Base-by-base conservation (phyloP, 2,329 filamentous ascomycete genomes). In the Colletotrichum sp. region DNA sequence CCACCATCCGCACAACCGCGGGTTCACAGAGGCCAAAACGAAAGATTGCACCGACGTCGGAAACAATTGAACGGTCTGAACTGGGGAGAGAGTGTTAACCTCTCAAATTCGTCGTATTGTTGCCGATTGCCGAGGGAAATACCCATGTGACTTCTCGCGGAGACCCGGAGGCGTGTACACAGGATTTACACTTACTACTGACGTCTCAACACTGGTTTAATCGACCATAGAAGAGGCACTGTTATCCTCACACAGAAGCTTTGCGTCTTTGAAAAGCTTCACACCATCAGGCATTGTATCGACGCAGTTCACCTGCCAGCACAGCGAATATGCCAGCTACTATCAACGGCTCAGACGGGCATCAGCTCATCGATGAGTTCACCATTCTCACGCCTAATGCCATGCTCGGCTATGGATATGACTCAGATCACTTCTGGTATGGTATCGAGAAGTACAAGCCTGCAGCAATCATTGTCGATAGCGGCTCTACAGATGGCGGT, bases 381-480 rank as follows among this genome's bases (percentile, higher is more conserved):
- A 66, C 62, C 4, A 63, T 89, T 64, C 78, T 89, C 4, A 87
- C 88, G 0, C 87, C 88, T 0, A 85, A 88, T 16, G 88, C 86
- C 39, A 89, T 88, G 87, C 79, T 90, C 7, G 88, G 88, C 12
- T 90, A 89, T 75, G 88, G 88, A 26, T 86, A 88, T 62, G 80
- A 86, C 62, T 82, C 84, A 28, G 77, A 78, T 1, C 80, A 84
- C 30, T 83, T 79, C 0, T 60, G 73, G 0, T 39, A 77, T 1
- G 80, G 80, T 3, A 79, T 86, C 2, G 76, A 80, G 13, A 84
- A 75, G 2, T 81, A 81, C 2, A 77, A 81, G 3, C 84, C 84
- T 0, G 82, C 82, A 0, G 83, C 82, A 12, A 82, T 85, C 13
- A 83, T 85, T 15, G 72, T 85, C 4, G 83, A 85, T 68, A 83